Base-by-base conservation (phyloP, 1,284 basidiomycete species). In the Mycosarcoma maydis region DNA sequence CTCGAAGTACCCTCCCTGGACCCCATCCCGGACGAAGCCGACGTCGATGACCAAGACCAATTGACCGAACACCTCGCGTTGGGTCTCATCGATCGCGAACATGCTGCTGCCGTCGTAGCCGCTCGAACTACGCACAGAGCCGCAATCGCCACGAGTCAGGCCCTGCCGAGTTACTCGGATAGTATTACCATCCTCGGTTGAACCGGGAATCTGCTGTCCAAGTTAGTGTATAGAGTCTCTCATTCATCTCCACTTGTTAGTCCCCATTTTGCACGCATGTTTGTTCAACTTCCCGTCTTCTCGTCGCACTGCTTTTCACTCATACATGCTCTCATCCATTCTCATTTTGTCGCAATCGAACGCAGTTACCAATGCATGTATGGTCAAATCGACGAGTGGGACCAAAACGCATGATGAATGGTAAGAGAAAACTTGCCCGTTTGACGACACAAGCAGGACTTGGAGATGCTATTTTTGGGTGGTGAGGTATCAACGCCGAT, bases 151-250 rank as follows among this genome's bases (percentile, higher is more conserved):
- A 51, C 66, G 16, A 30, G 14, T 4, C 39, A 58, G 40, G 36
- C 45, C 2, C 62, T 66, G 1, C 68, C 68, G 4, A 71, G 62
- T 27, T 71, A 71, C 27, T 56, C 50, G 11, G 68, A 71, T 22
- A 71, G 68, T 36, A 65, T 65, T 30, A 61, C 61, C 30, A 65
- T 70, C 39, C 54, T 70, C 17, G 67, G 55, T 38, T 69, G 44
- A 47, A 26, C 7, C 45, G 36, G 29, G 32, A 30, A 11, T 23
- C 32, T 17, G 8, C 36, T 10, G 4, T 9, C 17, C 22, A 7
- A 17, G 16, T 41, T 30, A 11, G 10, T 36, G 19, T 14, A 19
- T 36, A 7, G 33, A 34, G 10, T 34, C 38, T 36, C 33, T 9
- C 32, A 9, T 17, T 11, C n/a, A n/a, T n/a, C n/a, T n/a, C n/a